A percentile compares a stretch with the other conserved stretches of the same genome.
Conservation (phyloP, 1,139 yeast species). For the Blastobotrys aristatus region DNA sequence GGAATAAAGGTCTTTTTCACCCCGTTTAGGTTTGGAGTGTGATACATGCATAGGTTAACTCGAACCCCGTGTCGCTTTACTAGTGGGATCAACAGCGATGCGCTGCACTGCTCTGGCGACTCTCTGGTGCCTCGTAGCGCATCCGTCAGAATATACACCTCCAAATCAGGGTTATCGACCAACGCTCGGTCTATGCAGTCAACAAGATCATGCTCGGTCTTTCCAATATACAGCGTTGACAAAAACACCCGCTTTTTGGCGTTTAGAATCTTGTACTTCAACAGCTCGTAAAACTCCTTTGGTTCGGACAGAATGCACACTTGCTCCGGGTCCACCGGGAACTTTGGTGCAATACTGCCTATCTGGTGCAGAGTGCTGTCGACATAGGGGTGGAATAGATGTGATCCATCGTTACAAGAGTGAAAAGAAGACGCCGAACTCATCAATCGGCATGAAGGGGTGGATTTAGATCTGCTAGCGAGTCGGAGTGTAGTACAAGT, state of each 20-base stretch:
- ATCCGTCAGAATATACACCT: slow-evolving; percentile 73
- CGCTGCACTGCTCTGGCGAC: slow-evolving; percentile 73
- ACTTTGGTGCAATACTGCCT: slow-evolving; percentile 66
- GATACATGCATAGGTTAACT: slow-evolving; percentile 79
- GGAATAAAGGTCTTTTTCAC: slow-evolving; percentile 64
- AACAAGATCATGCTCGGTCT: slow-evolving; percentile 64
- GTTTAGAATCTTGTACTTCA: slow-evolving; percentile 42
- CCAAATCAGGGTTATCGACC: slow-evolving; percentile 50
- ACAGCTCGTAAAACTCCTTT: slow-evolving; percentile 55
- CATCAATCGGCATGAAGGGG: neutral
- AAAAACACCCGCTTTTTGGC: slow-evolving; percentile 61
- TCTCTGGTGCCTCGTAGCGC: slow-evolving; percentile 93
- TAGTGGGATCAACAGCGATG: slow-evolving; percentile 64
- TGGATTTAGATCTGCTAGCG: too few species aligned
- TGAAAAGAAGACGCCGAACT: neutral
- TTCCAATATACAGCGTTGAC: slow-evolving; percentile 85
- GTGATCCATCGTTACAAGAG: neutral
- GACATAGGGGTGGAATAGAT: slow-evolving; percentile 22
- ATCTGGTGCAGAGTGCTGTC: slow-evolving; percentile 40
- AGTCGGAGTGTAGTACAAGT: too few species aligned
- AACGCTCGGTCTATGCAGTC: slow-evolving; percentile 44
- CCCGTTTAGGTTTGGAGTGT: slow-evolving; percentile 81
- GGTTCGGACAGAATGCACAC: slow-evolving; percentile 66
- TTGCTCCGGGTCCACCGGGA: slow-evolving; percentile 53
- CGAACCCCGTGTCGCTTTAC: slow-evolving; percentile 63